phyloP scores from a whole-genome alignment of 164 flowering plant genomes.

The Pachysandra terminalis region DNA sequence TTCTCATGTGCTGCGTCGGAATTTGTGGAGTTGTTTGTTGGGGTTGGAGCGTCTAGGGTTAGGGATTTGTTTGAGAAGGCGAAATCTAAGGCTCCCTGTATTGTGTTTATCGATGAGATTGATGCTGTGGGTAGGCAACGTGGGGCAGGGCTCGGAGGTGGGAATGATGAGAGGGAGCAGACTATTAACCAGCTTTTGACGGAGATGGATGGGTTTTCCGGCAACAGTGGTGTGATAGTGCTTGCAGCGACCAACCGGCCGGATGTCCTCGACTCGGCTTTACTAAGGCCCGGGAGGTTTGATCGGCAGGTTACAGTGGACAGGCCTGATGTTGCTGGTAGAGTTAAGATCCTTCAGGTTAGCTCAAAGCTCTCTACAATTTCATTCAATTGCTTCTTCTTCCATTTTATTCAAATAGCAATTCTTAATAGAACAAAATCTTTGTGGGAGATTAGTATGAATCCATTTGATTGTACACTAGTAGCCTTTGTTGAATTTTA shows the following conservation, averaged over 20 bases:
- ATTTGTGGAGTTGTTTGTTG: constrained; percentile 93
- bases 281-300: constrained; percentile 96
- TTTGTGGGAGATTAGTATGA: too few relatives aligned
- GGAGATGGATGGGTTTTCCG: constrained; percentile 96
- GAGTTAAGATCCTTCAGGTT: constrained; percentile 93
- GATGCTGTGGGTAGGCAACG: constrained; percentile 99
- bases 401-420: neutral
- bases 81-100: constrained; percentile 88
- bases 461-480: neutral
- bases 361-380: constrained; percentile 3
- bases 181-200: constrained; percentile 92
- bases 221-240: constrained; percentile 88
- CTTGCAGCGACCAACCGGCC: constrained; percentile 95
- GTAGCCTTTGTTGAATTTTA: neutral
- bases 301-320: constrained; percentile 95
- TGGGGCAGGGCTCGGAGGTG: constrained; percentile 94
- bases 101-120: constrained; percentile 96
- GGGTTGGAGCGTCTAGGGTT: constrained; percentile 97
- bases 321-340: constrained; percentile 93
- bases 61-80: constrained; percentile 96
- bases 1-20: constrained; percentile 95
- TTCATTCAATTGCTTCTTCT: neutral
- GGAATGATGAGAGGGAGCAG: constrained; percentile 97
- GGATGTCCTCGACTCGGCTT: constrained; percentile 90
- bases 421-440: neutral